These are phyloP conservation scores for Auriscalpium orientale DNA, from an alignment of 768 basidiomycete genomes.

Conservation along the genomic window DNA sequence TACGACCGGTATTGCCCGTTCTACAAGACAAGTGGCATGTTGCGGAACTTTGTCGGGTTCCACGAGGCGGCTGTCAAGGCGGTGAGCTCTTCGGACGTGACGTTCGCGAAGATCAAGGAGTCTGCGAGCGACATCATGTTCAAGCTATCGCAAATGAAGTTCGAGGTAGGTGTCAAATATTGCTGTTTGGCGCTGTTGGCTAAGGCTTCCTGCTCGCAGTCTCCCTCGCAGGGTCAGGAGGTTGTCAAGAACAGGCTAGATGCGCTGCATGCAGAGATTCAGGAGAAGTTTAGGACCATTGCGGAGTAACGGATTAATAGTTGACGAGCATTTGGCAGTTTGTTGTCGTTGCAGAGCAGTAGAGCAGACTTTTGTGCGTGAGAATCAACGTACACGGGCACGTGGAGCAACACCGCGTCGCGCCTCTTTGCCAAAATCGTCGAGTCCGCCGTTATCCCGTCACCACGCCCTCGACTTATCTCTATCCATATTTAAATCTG, in stretches of 20 bases:
- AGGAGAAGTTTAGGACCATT: constrained; percentile 86
- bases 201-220: constrained; percentile 35
- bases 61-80: constrained; percentile 86
- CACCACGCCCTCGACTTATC: too few species aligned
- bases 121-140: constrained; percentile 82
- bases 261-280: constrained; percentile 74
- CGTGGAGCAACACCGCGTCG: too few species aligned
- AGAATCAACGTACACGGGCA: too few species aligned
- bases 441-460: too few species aligned
- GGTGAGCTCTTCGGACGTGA: constrained; percentile 74
- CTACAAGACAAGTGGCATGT: constrained; percentile 97
- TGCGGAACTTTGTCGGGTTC: constrained; percentile 90
- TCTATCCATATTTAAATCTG: too few species aligned
- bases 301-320: constrained; percentile 49
- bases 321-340: too few species aligned
- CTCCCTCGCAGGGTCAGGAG: constrained; percentile 87
- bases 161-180: constrained; percentile 57
- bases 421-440: too few species aligned
- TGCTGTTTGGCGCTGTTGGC: neutral
- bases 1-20: constrained; percentile 97
- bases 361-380: too few species aligned
- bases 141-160: constrained; percentile 99
- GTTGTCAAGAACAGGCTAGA: constrained; percentile 77
- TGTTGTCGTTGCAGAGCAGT: too few species aligned
- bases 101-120: constrained; percentile 85